These are phyloP conservation scores for Pleurotus tuber-regium DNA, from an alignment of 768 basidiomycete genomes.

Conservation along the genomic window DNA sequence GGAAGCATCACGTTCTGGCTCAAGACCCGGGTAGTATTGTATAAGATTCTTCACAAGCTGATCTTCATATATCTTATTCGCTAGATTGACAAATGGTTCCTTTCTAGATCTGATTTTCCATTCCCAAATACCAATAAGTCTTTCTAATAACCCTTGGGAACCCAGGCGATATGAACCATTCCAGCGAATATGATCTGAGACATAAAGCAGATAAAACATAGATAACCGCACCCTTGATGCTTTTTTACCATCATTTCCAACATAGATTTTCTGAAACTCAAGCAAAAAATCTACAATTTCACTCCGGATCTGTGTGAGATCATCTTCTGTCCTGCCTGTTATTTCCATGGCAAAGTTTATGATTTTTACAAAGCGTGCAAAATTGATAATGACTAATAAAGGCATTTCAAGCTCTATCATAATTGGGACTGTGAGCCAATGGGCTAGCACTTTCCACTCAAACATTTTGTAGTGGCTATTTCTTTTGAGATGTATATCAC, in stretches of 20 bases:
- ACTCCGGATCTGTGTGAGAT: slow-evolving; percentile 18
- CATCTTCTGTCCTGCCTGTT: slow-evolving; percentile 12
- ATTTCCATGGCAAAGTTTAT: slow-evolving; percentile 31
- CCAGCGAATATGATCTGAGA: slow-evolving; percentile 30
- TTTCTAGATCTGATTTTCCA: slow-evolving; percentile 29
- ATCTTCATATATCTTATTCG: slow-evolving; percentile 22
- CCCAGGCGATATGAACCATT: slow-evolving; percentile 31
- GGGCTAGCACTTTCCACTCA: slow-evolving; percentile 33
- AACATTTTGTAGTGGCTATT: slow-evolving; percentile 35
- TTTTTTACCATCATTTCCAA: slow-evolving; percentile 25
- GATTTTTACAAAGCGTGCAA: slow-evolving; percentile 21
- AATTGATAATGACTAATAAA: slow-evolving; percentile 21
- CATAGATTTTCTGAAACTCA: slow-evolving; percentile 24
- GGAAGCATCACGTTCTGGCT: not conserved
- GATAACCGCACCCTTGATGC: slow-evolving; percentile 23
- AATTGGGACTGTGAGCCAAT: slow-evolving; percentile 34
- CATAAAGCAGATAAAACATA: slow-evolving; percentile 31
- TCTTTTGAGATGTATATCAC: slow-evolving; percentile 27
- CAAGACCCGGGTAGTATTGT: slow-evolving; percentile 21
- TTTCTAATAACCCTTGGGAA: slow-evolving; percentile 28
- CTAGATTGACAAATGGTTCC: slow-evolving; percentile 28
- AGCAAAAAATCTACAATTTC: slow-evolving; percentile 23
- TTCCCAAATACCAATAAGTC: slow-evolving; percentile 23
- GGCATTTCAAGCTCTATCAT: slow-evolving; percentile 27
- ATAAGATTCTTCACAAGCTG: slow-evolving; percentile 19